Percentiles rank a stretch among this genome's conserved stretches.
phyloP scores from a whole-genome alignment of 768 basidiomycete genomes.

The Trametes meyenii region DNA sequence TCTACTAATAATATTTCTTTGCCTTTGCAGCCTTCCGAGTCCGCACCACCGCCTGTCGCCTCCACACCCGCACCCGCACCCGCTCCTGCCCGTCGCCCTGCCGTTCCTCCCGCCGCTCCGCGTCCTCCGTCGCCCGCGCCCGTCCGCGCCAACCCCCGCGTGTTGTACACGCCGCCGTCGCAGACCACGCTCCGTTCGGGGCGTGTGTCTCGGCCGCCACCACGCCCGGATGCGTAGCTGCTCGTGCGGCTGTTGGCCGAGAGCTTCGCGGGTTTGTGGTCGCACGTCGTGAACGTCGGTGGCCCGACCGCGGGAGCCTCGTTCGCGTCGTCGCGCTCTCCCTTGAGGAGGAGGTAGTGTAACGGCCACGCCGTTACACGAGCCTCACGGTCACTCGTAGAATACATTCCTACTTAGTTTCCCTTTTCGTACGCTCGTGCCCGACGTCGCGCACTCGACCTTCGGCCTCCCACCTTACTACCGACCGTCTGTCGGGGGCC shows the following conservation, averaged over 20 bases:
- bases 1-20: background rate
- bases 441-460: too few relatives aligned
- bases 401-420: too few relatives aligned
- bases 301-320: background rate
- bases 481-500: too few relatives aligned
- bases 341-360: constrained; percentile 7
- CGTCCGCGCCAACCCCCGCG: background rate
- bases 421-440: too few relatives aligned
- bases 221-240: background rate
- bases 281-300: background rate
- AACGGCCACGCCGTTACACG: constrained; percentile 3
- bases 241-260: background rate
- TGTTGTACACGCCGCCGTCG: constrained; percentile 1
- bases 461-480: too few relatives aligned
- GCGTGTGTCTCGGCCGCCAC: background rate
- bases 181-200: constrained; percentile 2
- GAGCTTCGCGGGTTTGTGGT: background rate
- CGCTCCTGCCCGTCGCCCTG: constrained; percentile 7
- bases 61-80: background rate
- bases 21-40: background rate
- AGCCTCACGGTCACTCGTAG: constrained; percentile 4
- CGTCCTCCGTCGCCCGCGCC: background rate
- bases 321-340: constrained; percentile 3
- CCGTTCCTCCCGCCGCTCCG: background rate
- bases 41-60: background rate